A percentile compares a stretch with the other conserved stretches of the same genome.
Conservation (phyloP, 176 grass and related monocot genomes). For the Avena insularis region DNA sequence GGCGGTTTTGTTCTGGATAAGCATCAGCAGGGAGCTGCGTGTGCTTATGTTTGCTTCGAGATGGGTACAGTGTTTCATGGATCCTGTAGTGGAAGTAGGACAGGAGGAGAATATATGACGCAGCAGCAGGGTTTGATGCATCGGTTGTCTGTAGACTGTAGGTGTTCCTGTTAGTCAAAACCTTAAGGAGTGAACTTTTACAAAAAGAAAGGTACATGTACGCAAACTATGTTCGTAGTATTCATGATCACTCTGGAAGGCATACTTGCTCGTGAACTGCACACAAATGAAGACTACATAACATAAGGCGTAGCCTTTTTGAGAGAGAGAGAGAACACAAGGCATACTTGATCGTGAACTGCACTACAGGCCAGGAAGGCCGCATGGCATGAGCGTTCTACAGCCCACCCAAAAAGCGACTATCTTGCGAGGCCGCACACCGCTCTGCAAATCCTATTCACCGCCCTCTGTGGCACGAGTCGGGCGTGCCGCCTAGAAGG, state of each 20-base stretch:
- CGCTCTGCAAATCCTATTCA: too few species aligned
- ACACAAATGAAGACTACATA: too few species aligned
- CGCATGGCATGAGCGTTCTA: too few species aligned
- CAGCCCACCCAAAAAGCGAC: too few species aligned
- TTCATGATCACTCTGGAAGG: neutral
- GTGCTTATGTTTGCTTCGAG: slow-evolving; percentile 1
- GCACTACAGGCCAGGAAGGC: too few species aligned
- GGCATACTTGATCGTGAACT: too few species aligned
- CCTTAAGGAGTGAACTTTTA: neutral
- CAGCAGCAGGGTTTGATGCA: neutral
- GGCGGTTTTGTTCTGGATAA: slow-evolving; percentile 36
- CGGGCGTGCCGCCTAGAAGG: too few species aligned
- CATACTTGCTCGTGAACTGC: too few species aligned
- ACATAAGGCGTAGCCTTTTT: too few species aligned
- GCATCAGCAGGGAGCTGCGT: neutral
- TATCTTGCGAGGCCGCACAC: too few species aligned
- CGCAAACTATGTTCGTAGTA: neutral
- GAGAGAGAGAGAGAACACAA: neutral
- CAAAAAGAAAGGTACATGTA: neutral
- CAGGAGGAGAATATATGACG: neutral
- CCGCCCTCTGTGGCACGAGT: too few species aligned
- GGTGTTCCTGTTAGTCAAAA: neutral
- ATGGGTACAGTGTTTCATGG: neutral
- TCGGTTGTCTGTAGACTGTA: neutral
- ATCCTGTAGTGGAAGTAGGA: neutral